phyloP scores from a whole-genome alignment of 2,329 filamentous ascomycete genomes.

The Drechmeria coniospora region DNA sequence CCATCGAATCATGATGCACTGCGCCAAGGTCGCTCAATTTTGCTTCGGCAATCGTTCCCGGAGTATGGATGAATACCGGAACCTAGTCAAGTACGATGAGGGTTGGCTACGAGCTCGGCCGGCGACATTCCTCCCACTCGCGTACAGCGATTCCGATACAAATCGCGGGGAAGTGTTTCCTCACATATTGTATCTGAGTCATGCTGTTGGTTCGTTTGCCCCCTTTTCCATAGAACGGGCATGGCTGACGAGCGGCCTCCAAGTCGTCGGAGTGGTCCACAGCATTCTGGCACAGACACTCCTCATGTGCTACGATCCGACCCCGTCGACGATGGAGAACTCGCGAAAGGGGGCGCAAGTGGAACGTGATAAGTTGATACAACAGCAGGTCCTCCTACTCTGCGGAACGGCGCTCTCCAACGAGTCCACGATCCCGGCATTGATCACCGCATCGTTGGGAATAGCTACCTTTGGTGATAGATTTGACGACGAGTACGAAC shows the following conservation, averaged over 20 bases:
- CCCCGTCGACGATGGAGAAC: constrained; percentile 30
- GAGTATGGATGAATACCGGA: constrained; percentile 20
- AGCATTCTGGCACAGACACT: constrained; percentile 42
- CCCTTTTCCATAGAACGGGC: background rate
- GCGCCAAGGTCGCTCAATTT: constrained; percentile 47
- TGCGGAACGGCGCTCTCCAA: constrained; percentile 46
- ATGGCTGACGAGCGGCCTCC: background rate
- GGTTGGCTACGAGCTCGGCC: constrained; percentile 32
- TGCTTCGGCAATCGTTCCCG: constrained; percentile 34
- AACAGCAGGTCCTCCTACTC: constrained; percentile 31
- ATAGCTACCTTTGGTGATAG: constrained; percentile 34
- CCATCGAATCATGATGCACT: constrained; percentile 45
- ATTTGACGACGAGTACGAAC: constrained; percentile 28
- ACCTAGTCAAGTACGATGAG: constrained; percentile 27
- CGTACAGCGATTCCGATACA: constrained; percentile 20
- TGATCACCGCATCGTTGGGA: constrained; percentile 41
- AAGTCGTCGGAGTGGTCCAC: constrained; percentile 44
- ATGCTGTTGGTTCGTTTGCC: constrained; percentile 30
- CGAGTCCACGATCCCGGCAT: constrained; percentile 35
- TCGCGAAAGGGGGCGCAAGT: constrained; percentile 15
- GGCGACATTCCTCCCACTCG: constrained; percentile 37
- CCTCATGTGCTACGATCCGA: constrained; percentile 39
- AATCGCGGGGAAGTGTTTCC: constrained; percentile 32
- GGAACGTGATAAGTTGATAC: constrained; percentile 23
- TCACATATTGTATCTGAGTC: constrained; percentile 39